Conservation (phyloP, 345 rosid species). For the Trapa incisa region DNA sequence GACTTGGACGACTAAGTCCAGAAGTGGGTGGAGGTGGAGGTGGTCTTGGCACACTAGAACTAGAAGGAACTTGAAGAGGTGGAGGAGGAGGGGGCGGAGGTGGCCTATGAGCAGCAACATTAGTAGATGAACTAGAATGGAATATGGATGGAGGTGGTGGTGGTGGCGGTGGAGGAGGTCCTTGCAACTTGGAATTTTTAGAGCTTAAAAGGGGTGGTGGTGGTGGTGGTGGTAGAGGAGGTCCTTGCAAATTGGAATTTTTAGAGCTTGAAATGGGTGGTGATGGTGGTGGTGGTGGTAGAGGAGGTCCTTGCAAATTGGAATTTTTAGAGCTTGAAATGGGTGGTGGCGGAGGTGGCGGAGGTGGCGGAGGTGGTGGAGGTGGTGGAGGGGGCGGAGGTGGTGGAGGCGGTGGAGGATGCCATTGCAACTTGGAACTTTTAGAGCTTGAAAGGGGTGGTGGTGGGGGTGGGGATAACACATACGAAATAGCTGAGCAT, state of each 20-base stretch:
- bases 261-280: conserved; percentile 12
- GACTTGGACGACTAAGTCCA: conserved; percentile 7
- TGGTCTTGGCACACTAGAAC: not conserved
- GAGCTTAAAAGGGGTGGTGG: too few relatives aligned
- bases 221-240: too few relatives aligned
- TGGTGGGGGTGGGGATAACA: conserved; percentile 18
- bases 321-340: too few relatives aligned
- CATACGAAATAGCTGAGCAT: conserved; percentile 7
- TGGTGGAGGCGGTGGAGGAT: conserved; percentile 19
- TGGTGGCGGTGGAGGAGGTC: too few relatives aligned
- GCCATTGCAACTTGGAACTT: conserved; percentile 15
- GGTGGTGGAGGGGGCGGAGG: not conserved
- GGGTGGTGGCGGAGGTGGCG: too few relatives aligned
- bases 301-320: too few relatives aligned
- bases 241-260: conserved; percentile 14
- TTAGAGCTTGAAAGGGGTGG: conserved; percentile 15
- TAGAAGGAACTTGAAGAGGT: conserved; percentile 8
- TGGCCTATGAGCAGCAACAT: not conserved
- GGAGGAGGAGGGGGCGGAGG: conserved; percentile 11
- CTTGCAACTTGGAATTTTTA: too few relatives aligned
- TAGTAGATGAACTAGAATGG: not conserved
- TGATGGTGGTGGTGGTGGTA: not conserved
- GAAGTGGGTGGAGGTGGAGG: conserved; percentile 13
- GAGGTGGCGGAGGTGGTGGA: too few relatives aligned
- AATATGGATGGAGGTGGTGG: conserved; percentile 5